Base-by-base conservation (phyloP, 257 asterid species). In the Solanum paucissectum region DNA sequence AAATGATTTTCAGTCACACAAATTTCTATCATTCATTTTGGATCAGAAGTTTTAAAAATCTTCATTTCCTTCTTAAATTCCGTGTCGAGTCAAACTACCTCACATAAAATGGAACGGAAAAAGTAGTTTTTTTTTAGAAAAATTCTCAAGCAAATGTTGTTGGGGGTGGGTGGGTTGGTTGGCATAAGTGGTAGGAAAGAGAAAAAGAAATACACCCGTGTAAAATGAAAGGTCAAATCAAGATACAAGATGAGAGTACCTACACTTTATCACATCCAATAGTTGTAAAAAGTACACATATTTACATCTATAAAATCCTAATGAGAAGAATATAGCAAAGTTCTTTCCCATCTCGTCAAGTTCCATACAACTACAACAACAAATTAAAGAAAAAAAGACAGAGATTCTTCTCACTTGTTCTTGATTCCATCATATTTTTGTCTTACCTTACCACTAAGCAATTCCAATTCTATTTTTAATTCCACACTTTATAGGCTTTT, bases 371-470 rank as follows among this genome's bases (percentile, higher is more conserved):
- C 38, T 42, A 77, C 84, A 42, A 42, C 84, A 42, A 77, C 64
- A 25, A 77, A 77, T 52, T 52, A 52, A 52, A 52, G n/a, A 52
- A 42, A 6, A 75, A 7, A 38, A 75, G 6, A 34, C 33, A 44
- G 34, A 79, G 64, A 79, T 42, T 79, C 64, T 27, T 42, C 42
- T 14, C 23, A 12, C 20, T n/a, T 76, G 12, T 76, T 77, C 84
- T 40, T 40, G 37, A 77, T 77, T 42, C 62, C 33, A 42, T 25
- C 83, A 38, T 76, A 75, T 40, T 88, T 92, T 90, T 90, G 93
- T 92, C 91, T 92, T 83, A 83, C 93, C 91, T 90, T 87, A 69
- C 49, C 85, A 62, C 76, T 82, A 87, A 91, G 89, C 73, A 85
- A 90, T 81, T 8, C 37, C 64, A 81, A 44, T 79, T 79, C 36